phyloP scores from a whole-genome alignment of 1,284 basidiomycete species.

The Apiotrichum akiyoshidainum region DNA sequence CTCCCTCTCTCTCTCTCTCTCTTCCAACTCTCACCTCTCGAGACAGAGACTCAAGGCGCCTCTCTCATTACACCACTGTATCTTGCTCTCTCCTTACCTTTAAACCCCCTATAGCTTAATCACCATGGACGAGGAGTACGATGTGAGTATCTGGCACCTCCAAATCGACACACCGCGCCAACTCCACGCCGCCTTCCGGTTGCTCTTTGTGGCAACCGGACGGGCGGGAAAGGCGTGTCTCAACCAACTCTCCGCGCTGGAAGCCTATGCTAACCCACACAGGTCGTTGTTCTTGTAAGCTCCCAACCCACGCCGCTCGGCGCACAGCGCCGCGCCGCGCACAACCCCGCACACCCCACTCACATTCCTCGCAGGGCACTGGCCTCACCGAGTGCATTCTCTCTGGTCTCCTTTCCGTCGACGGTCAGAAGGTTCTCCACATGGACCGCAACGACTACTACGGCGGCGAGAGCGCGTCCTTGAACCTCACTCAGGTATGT shows the following conservation, averaged over 20 bases:
- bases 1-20: constrained; percentile 8
- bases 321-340: not conserved
- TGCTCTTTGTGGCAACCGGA: not conserved
- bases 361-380: constrained; percentile 60
- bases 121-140: constrained; percentile 52
- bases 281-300: constrained; percentile 77
- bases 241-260: not conserved
- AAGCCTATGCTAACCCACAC: constrained; percentile 14
- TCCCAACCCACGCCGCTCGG: not conserved
- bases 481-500: constrained; percentile 91
- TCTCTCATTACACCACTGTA: not conserved
- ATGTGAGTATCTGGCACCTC: constrained; percentile 36
- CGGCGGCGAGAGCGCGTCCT: constrained; percentile 92
- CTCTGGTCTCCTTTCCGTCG: constrained; percentile 91
- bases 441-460: constrained; percentile 99
- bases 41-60: not conserved
- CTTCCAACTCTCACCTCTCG: not conserved
- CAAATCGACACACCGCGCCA: not conserved
- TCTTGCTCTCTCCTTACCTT: not conserved
- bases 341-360: not conserved
- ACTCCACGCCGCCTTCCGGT: not conserved
- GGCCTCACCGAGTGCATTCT: constrained; percentile 98
- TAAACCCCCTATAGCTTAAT: constrained; percentile 15
- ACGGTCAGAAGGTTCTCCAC: constrained; percentile 99
- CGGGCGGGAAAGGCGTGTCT: not conserved